Percentiles rank a stretch among this genome's conserved stretches.
These are phyloP conservation scores for Umbellularia californica DNA, from an alignment of 164 flowering plant species.

Conservation along the genomic window DNA sequence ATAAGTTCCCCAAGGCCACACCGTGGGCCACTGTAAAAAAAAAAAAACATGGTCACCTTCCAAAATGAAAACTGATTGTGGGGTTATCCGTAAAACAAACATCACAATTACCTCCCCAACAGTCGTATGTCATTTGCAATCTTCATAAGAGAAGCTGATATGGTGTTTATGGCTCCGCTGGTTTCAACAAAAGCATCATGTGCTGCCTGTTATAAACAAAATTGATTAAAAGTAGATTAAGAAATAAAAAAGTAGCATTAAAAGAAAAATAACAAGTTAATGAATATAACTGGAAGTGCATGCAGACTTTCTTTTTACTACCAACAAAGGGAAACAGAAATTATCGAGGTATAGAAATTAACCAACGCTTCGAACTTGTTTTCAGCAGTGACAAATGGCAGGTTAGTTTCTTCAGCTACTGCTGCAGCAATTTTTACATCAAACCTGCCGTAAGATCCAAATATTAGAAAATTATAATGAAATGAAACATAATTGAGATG, in stretches of 20 bases:
- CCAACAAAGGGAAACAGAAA: not conserved
- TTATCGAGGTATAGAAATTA: constrained; percentile 13
- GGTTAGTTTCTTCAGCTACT: constrained; percentile 87
- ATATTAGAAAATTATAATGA: not conserved
- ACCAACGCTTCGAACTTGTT: constrained; percentile 99
- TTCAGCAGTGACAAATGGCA: constrained; percentile 95
- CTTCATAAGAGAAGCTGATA: constrained; percentile 87
- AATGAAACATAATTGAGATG: not conserved
- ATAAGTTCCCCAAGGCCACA: constrained; percentile 97
- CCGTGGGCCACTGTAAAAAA: constrained; percentile 79
- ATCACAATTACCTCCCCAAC: constrained; percentile 62
- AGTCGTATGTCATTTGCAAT: constrained; percentile 91
- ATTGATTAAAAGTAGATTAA: not conserved
- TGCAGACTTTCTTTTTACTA: not conserved
- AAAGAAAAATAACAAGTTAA: not conserved
- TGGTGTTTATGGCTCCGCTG: constrained; percentile 95
- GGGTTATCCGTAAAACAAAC: not conserved
- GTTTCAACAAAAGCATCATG: constrained; percentile 98
- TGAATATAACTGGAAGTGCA: not conserved
- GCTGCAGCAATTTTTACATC: constrained; percentile 96
- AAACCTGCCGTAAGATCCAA: constrained; percentile 48
- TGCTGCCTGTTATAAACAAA: constrained; percentile 60
- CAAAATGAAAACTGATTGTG: not conserved
- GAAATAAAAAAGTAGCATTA: not conserved
- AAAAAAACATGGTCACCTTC: constrained; percentile 3